These are phyloP conservation scores for Monosporascus cannonballus DNA, from an alignment of 2,329 filamentous ascomycete genomes.

Conservation along the genomic window DNA sequence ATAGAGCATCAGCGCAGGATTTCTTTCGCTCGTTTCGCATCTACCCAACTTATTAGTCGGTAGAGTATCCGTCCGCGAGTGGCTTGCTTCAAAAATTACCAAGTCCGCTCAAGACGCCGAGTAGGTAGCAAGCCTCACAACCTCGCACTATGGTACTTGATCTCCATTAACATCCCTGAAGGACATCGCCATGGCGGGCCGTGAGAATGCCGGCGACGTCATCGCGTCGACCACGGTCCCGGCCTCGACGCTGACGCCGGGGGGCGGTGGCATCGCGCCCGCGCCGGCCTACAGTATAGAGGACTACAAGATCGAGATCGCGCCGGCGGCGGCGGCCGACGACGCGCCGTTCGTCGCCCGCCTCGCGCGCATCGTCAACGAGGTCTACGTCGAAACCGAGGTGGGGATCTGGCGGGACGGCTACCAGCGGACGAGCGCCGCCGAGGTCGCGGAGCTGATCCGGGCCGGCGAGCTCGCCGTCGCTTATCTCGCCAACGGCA, in stretches of 20 bases:
- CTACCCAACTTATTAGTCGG: too few species aligned
- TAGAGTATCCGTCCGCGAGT: too few species aligned
- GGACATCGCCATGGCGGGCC: background rate
- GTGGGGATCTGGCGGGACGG: constrained; percentile 35
- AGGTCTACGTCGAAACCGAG: constrained; percentile 49
- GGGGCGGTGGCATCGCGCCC: background rate
- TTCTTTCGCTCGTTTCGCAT: too few species aligned
- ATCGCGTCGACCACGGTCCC: constrained; percentile 7
- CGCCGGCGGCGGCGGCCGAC: constrained; percentile 8
- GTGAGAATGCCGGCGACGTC: background rate
- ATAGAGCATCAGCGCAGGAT: too few species aligned
- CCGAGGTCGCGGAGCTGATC: constrained; percentile 15
- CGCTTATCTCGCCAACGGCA: constrained; percentile 5
- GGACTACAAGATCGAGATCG: constrained; percentile 10
- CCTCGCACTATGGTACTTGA: too few species aligned
- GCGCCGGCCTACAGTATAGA: background rate
- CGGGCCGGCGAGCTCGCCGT: constrained; percentile 17
- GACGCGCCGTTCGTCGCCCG: constrained; percentile 8
- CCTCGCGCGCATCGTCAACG: constrained; percentile 16
- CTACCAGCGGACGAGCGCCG: constrained; percentile 16
- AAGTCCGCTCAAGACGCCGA: too few species aligned
- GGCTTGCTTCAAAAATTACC: too few species aligned
- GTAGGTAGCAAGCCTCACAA: too few species aligned
- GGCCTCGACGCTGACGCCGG: constrained; percentile 6
- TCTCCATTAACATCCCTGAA: too few species aligned